Conservation (phyloP, 768 basidiomycete genomes). For the Boletus reticuloceps region DNA sequence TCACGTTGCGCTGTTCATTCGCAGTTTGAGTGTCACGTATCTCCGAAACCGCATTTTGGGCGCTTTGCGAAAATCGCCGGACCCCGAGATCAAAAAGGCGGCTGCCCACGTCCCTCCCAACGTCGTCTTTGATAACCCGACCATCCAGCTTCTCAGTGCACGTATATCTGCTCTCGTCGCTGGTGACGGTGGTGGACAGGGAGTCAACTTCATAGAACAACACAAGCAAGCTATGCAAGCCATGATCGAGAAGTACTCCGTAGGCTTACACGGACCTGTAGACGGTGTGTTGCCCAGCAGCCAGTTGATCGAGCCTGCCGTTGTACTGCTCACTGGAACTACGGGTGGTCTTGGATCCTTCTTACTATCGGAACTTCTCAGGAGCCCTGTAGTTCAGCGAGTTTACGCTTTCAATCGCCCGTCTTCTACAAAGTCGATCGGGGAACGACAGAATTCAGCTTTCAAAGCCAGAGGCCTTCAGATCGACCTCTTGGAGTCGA, state of each 20-base stretch:
- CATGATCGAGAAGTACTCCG: constrained; percentile 41
- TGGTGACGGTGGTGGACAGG: neutral
- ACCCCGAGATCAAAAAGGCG: constrained; percentile 26
- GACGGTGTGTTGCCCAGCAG: constrained; percentile 9
- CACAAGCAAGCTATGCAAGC: constrained; percentile 29
- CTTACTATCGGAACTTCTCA: constrained; percentile 31
- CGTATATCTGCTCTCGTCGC: constrained; percentile 13
- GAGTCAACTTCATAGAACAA: neutral
- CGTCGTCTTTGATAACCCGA: constrained; percentile 40
- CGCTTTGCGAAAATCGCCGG: constrained; percentile 30
- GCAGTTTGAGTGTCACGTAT: constrained; percentile 30
- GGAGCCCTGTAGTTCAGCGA: constrained; percentile 18
- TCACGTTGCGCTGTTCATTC: neutral
- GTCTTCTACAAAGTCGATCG: constrained; percentile 13
- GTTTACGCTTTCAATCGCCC: constrained; percentile 36
- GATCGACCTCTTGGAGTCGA: constrained; percentile 21
- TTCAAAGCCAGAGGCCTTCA: constrained; percentile 35
- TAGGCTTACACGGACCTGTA: constrained; percentile 10
- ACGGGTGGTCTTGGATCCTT: constrained; percentile 42
- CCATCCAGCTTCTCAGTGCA: constrained; percentile 35
- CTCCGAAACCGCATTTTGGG: constrained; percentile 24
- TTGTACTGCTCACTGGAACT: constrained; percentile 39
- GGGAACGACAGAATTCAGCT: constrained; percentile 25
- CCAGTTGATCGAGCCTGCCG: constrained; percentile 8
- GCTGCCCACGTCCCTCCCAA: constrained; percentile 25